phyloP scores from a whole-genome alignment of 2,329 filamentous ascomycete genomes.

The Fusarium secorum region DNA sequence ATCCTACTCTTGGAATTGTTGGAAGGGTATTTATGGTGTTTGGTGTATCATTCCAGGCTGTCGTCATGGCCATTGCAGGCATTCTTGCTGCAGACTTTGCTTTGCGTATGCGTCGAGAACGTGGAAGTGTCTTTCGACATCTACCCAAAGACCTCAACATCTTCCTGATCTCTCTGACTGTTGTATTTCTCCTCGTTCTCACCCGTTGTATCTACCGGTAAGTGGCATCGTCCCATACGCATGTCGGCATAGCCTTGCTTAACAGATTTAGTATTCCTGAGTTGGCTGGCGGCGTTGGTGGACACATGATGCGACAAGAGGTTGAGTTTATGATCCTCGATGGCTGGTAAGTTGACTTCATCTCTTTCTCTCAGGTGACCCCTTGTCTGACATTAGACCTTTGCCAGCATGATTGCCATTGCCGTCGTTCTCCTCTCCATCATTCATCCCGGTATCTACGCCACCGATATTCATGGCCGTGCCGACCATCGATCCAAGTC shows the following conservation, averaged over 20 bases:
- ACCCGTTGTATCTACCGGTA: neutral
- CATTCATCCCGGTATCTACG: neutral
- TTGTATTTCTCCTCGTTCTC: neutral
- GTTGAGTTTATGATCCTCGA: neutral
- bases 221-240: rapidly evolving
- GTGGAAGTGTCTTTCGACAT: neutral
- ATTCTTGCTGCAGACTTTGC: neutral
- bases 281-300: neutral
- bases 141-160: neutral
- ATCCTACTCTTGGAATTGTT: neutral
- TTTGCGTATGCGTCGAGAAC: neutral
- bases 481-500: neutral
- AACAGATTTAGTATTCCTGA: neutral
- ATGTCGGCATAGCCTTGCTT: rapidly evolving
- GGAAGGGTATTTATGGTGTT: neutral
- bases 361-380: rapidly evolving
- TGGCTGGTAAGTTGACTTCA: neutral
- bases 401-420: neutral
- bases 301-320: neutral
- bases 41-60: neutral
- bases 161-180: neutral
- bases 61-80: neutral
- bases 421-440: neutral
- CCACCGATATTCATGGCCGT: neutral
- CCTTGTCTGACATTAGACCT: rapidly evolving